Percentiles rank a stretch among this genome's conserved stretches.
Conservation (phyloP, 2,329 filamentous ascomycete genomes). For the Xylaria sp. region DNA sequence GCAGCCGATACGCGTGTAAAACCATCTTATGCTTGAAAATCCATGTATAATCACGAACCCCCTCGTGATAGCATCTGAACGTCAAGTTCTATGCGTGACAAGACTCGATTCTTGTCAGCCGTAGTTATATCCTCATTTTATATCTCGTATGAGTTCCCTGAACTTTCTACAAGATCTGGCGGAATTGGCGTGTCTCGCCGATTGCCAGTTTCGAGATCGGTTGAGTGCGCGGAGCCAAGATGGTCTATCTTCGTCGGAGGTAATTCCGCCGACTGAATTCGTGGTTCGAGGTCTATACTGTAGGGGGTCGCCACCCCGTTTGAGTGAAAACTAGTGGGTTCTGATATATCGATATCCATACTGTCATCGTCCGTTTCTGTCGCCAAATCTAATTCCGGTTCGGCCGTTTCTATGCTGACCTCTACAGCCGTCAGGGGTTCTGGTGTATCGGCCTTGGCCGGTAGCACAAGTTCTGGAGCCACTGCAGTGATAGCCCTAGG, state of each 20-base stretch:
- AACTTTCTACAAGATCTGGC: slow-evolving; percentile 45
- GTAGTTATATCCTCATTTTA: neutral
- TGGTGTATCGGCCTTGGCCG: slow-evolving; percentile 32
- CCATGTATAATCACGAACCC: slow-evolving; percentile 3
- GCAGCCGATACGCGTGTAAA: slow-evolving; percentile 37
- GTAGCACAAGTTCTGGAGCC: slow-evolving; percentile 17
- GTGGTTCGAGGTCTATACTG: slow-evolving; percentile 51
- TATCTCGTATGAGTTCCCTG: neutral
- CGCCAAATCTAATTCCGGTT: slow-evolving; percentile 40
- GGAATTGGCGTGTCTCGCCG: slow-evolving; percentile 53
- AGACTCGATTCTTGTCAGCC: neutral
- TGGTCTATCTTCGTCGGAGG: slow-evolving; percentile 33
- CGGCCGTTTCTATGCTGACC: slow-evolving; percentile 54
- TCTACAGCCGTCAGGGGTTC: slow-evolving; percentile 43
- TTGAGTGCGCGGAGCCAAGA: slow-evolving; percentile 47
- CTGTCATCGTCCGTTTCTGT: slow-evolving; percentile 30
- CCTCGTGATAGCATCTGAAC: neutral
- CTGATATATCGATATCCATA: slow-evolving; percentile 63
- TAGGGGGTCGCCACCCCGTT: slow-evolving; percentile 49
- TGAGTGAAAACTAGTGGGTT: slow-evolving; percentile 56
- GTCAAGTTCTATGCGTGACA: neutral
- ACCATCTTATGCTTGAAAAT: slow-evolving; percentile 10
- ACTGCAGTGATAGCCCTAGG: slow-evolving; percentile 34
- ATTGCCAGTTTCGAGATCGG: slow-evolving; percentile 46
- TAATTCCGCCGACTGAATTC: slow-evolving; percentile 45